phyloP scores from a whole-genome alignment of 345 rosid species.

The Bruguiera sexangula region DNA sequence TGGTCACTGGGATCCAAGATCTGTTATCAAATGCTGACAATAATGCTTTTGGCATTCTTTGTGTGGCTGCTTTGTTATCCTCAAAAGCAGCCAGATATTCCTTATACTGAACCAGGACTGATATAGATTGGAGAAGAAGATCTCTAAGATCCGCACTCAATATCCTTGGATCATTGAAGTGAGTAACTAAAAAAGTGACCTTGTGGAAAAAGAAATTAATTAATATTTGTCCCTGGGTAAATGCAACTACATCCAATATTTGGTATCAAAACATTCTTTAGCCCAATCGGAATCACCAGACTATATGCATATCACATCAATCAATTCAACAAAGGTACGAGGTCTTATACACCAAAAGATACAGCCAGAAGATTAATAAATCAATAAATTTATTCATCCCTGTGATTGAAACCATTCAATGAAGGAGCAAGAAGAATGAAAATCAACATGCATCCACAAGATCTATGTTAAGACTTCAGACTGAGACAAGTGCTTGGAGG shows the following conservation, averaged over 20 bases:
- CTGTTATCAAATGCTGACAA: constrained; percentile 90
- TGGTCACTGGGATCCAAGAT: constrained; percentile 92
- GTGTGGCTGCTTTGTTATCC: constrained; percentile 77
- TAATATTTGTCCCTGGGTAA: background rate
- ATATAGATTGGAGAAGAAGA: constrained; percentile 92
- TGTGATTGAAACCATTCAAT: no score
- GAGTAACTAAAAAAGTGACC: constrained; percentile 86
- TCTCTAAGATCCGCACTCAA: constrained; percentile 83
- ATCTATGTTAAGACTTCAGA: background rate
- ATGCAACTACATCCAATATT: background rate
- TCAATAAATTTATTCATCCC: no score
- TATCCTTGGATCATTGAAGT: constrained; percentile 90
- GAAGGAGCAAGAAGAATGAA: no score
- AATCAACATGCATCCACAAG: background rate
- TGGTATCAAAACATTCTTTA: constrained; percentile 1
- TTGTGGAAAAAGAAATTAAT: constrained; percentile 31
- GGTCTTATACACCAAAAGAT: background rate
- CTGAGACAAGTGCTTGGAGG: no score
- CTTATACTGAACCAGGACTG: constrained; percentile 84
- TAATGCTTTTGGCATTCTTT: constrained; percentile 68
- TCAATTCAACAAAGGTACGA: background rate
- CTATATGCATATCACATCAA: background rate
- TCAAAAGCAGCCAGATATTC: constrained; percentile 84
- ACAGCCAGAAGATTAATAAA: no score
- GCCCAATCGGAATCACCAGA: background rate